These are phyloP conservation scores for Penicillium sp. DNA, from an alignment of 2,329 filamentous ascomycete species.

Conservation along the genomic window DNA sequence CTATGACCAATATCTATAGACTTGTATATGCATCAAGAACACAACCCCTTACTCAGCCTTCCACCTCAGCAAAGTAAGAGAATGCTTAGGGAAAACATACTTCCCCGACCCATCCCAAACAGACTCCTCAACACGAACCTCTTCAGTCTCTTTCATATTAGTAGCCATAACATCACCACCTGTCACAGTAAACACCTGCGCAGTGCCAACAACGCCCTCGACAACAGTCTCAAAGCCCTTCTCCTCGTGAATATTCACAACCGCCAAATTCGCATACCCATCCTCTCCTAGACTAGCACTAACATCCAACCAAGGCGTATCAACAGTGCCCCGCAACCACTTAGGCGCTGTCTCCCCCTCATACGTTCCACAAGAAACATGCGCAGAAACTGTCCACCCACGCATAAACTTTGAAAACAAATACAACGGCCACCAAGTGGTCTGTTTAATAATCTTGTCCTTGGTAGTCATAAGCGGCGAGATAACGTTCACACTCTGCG, in stretches of 20 bases:
- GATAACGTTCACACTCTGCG: constrained; percentile 77
- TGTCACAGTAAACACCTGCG: constrained; percentile 64
- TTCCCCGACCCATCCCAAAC: constrained; percentile 64
- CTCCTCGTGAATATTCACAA: constrained; percentile 70
- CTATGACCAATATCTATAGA: not conserved
- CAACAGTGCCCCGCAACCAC: constrained; percentile 51
- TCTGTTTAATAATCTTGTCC: constrained; percentile 66
- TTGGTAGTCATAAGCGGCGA: constrained; percentile 71
- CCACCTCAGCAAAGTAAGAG: constrained; percentile 67
- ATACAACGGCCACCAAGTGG: constrained; percentile 73
- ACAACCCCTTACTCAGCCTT: constrained; percentile 32
- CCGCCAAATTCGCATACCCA: constrained; percentile 65
- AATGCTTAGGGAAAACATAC: constrained; percentile 69
- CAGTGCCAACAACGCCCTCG: constrained; percentile 55
- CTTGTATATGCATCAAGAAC: not conserved
- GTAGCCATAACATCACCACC: constrained; percentile 58
- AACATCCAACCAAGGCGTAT: constrained; percentile 62
- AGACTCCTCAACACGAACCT: constrained; percentile 61
- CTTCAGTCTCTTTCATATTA: constrained; percentile 64
- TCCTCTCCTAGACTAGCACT: constrained; percentile 48
- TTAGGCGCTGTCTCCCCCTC: constrained; percentile 53
- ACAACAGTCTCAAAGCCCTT: constrained; percentile 61
- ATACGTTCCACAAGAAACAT: constrained; percentile 66
- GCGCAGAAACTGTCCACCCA: constrained; percentile 66
- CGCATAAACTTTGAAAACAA: constrained; percentile 73